Conservation (phyloP, 108 stramenopile species). For the Cylindrotheca closterium region DNA sequence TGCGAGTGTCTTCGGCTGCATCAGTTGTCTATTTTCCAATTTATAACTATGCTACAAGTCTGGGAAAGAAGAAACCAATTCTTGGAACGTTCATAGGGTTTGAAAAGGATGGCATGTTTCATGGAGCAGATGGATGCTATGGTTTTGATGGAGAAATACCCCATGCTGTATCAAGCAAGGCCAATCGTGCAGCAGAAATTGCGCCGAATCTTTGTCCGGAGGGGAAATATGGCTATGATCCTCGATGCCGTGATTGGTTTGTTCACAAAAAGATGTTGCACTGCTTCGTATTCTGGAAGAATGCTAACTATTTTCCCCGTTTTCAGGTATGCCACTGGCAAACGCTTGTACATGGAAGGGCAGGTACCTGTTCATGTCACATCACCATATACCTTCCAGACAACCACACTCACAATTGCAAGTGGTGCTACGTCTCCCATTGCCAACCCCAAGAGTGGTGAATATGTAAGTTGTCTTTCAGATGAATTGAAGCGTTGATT, state of each 20-base stretch:
- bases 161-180: slow-evolving; percentile 30
- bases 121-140: slow-evolving; percentile 49
- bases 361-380: slow-evolving; percentile 7
- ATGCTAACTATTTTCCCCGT: neutral
- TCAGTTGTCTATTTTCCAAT: slow-evolving; percentile 39
- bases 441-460: slow-evolving; percentile 25
- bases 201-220: slow-evolving; percentile 50
- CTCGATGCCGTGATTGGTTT: slow-evolving; percentile 41
- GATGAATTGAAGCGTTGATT: slow-evolving; percentile 6
- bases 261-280: slow-evolving; percentile 23
- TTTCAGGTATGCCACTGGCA: neutral
- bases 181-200: slow-evolving; percentile 40
- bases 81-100: slow-evolving; percentile 32
- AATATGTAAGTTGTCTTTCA: slow-evolving; percentile 15
- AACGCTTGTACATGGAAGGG: neutral
- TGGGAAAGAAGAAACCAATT: slow-evolving; percentile 7
- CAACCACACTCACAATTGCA: slow-evolving; percentile 4
- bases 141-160: slow-evolving; percentile 20
- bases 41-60: slow-evolving; percentile 37
- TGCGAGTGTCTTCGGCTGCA: slow-evolving; percentile 40
- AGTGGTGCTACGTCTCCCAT: slow-evolving; percentile 21
- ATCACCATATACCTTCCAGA: slow-evolving; percentile 28
- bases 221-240: slow-evolving; percentile 59
- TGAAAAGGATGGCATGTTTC: slow-evolving; percentile 52
- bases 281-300: too few species aligned